phyloP scores from a whole-genome alignment of 495 filamentous ascomycete genomes.

The Friedmanniomyces simplex region DNA sequence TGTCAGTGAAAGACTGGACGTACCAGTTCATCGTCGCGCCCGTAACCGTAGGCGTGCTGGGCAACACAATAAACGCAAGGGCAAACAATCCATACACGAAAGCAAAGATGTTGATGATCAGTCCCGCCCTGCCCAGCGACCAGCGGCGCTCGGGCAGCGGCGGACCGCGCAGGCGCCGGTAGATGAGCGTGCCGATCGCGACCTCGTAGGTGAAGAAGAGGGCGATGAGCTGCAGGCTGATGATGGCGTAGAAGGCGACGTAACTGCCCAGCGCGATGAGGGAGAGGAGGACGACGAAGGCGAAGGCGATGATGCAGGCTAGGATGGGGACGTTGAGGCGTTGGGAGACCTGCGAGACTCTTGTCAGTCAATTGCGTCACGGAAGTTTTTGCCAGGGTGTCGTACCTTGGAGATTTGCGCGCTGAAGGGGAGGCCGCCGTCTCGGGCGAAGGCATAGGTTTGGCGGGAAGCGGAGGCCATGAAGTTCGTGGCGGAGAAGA shows the following conservation, averaged over 20 bases:
- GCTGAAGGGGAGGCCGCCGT: conserved; percentile 25
- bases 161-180: conserved; percentile 2
- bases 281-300: conserved; percentile 43
- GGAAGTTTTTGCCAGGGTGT: neutral
- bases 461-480: conserved; percentile 5
- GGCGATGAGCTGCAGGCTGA: conserved; percentile 3
- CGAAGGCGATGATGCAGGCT: conserved; percentile 38
- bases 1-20: neutral
- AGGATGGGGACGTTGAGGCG: conserved; percentile 20
- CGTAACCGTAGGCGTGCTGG: neutral
- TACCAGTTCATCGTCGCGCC: conserved; percentile 3
- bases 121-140: conserved; percentile 1
- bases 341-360: neutral
- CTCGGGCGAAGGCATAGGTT: conserved; percentile 14
- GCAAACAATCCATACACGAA: conserved; percentile 4
- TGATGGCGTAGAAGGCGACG: conserved; percentile 35
- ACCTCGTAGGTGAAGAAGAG: conserved; percentile 1
- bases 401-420: conserved; percentile 9
- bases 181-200: conserved; percentile 4
- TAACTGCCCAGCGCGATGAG: conserved; percentile 51
- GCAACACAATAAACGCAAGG: conserved; percentile 1
- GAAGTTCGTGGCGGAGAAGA: conserved; percentile 4
- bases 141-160: conserved; percentile 2
- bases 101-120: neutral
- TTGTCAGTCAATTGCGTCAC: neutral